These are phyloP conservation scores for Schizothecium vesticola DNA, from an alignment of 495 filamentous ascomycete species.

Conservation along the genomic window DNA sequence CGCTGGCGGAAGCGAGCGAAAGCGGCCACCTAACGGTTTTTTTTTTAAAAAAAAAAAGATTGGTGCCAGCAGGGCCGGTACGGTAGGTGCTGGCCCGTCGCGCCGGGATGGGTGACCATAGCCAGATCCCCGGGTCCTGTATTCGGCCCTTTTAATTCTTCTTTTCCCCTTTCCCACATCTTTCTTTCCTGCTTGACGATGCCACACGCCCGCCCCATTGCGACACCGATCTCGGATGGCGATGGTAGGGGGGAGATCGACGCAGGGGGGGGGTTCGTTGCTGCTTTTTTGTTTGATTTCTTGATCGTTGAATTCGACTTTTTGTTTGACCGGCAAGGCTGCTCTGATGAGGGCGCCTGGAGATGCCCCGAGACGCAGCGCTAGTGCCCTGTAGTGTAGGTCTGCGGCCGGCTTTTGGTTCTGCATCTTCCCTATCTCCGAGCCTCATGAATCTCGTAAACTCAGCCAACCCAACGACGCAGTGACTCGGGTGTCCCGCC, in stretches of 20 bases:
- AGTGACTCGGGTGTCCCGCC: neutral
- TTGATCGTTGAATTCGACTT: neutral
- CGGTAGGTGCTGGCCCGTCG: neutral
- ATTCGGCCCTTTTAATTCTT: neutral
- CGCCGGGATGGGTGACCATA: neutral
- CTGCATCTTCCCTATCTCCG: neutral
- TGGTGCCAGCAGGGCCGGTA: too few species aligned
- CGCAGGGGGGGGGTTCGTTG: neutral
- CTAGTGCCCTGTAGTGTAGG: neutral
- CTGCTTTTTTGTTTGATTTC: neutral
- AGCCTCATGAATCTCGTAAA: neutral
- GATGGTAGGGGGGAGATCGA: neutral
- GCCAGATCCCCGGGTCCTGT: neutral
- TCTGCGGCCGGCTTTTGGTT: neutral
- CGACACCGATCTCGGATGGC: neutral
- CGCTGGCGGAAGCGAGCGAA: too few species aligned
- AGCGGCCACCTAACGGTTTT: too few species aligned
- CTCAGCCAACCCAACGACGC: neutral
- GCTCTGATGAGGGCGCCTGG: neutral
- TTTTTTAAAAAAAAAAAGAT: too few species aligned
- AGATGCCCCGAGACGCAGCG: neutral
- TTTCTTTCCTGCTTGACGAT: neutral
- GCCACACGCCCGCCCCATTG: neutral
- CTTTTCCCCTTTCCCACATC: neutral
- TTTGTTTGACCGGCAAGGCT: neutral